Percentiles rank a stretch among this genome's conserved stretches.
Conservation (phyloP, 371 early-diverging fungal species). For the Mortierella sp. region DNA sequence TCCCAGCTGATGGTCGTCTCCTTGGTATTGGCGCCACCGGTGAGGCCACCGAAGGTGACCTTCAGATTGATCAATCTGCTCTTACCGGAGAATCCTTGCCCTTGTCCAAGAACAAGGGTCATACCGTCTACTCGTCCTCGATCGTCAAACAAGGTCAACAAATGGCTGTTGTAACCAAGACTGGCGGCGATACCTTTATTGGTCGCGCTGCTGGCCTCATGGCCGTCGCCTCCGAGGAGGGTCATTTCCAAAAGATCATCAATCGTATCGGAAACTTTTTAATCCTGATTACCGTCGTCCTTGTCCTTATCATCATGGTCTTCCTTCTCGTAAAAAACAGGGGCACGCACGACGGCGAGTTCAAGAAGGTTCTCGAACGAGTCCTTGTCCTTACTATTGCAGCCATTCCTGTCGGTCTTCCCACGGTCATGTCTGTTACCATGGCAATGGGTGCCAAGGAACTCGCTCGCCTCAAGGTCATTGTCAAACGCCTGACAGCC, state of each 20-base stretch:
- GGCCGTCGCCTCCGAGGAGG: constrained; percentile 83
- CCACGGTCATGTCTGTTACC: constrained; percentile 95
- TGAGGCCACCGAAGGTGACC: constrained; percentile 77
- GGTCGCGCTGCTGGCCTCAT: no score
- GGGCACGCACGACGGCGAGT: no score
- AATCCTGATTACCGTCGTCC: constrained; percentile 81
- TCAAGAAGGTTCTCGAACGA: no score
- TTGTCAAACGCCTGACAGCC: constrained; percentile 94
- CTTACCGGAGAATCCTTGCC: constrained; percentile 95
- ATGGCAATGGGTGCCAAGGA: constrained; percentile 97
- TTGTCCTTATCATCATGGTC: constrained; percentile 87
- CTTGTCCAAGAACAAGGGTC: constrained; percentile 83
- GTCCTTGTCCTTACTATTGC: constrained; percentile 95
- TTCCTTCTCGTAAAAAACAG: constrained; percentile 73
- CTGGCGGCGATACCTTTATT: no score
- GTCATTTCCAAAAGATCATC: constrained; percentile 92
- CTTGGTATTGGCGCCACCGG: constrained; percentile 90
- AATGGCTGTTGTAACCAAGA: constrained; percentile 88
- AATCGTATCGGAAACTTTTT: constrained; percentile 94
- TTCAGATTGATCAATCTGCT: constrained; percentile 95
- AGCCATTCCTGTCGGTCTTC: constrained; percentile 97
- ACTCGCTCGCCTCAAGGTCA: constrained; percentile 92
- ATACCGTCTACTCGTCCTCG: constrained; percentile 86
- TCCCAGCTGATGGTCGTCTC: constrained; percentile 92
- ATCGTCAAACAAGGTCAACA: constrained; percentile 87